A percentile compares a stretch with the other conserved stretches of the same genome.
Conservation (phyloP, 208 protist genomes). For the Trypanosoma platydactyli region DNA sequence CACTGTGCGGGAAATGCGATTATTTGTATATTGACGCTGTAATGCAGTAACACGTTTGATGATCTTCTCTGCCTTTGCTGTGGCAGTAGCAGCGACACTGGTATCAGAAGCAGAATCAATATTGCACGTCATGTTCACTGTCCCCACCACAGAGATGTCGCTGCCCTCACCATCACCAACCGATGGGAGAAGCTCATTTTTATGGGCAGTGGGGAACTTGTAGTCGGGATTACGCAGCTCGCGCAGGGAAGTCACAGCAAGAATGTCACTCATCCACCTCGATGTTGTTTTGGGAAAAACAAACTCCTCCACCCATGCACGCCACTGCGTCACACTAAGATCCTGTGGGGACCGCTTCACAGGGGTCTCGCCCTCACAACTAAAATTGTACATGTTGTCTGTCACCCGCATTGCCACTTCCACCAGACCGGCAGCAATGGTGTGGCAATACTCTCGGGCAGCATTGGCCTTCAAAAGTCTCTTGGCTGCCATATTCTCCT, state of each 20-base stretch:
- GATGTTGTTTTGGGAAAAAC: conserved; percentile 33
- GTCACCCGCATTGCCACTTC: conserved; percentile 73
- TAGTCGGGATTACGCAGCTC: conserved; percentile 23
- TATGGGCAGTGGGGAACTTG: neutral
- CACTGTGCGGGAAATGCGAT: conserved; percentile 18
- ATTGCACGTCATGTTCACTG: neutral
- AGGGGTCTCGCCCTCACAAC: conserved; percentile 30
- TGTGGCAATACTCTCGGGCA: conserved; percentile 38
- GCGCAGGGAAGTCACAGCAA: conserved; percentile 18
- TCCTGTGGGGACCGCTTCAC: conserved; percentile 60
- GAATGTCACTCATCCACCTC: conserved; percentile 25
- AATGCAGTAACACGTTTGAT: conserved; percentile 14
- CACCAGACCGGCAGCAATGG: conserved; percentile 47
- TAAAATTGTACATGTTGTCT: conserved; percentile 60
- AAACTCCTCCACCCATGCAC: conserved; percentile 54
- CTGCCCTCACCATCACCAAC: neutral
- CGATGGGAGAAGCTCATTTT: neutral
- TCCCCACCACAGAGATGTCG: neutral
- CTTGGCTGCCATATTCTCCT: neutral
- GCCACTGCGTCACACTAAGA: conserved; percentile 70
- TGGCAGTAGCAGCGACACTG: neutral
- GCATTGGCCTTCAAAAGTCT: conserved; percentile 14
- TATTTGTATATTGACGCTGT: conserved; percentile 6
- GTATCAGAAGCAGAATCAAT: neutral
- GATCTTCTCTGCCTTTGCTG: conserved; percentile 2